phyloP scores from a whole-genome alignment of 192 early-diverging fungal genomes.

The Gigaspora rosea region DNA sequence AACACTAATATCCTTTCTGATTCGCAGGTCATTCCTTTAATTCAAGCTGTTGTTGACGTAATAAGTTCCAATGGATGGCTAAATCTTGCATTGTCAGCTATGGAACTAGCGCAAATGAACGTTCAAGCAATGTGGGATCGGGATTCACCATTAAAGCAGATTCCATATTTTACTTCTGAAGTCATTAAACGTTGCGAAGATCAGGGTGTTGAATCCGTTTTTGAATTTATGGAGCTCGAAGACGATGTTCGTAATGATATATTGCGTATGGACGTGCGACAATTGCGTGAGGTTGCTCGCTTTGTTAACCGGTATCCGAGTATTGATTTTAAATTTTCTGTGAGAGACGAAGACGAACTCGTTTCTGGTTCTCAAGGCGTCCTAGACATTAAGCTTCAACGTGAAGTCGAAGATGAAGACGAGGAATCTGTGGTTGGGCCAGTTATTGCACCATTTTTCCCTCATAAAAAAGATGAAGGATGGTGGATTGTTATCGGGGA shows the following conservation, averaged over 20 bases:
- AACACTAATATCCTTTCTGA: background rate
- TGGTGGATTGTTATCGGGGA: slow-evolving; percentile 99
- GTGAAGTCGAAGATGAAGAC: slow-evolving; percentile 76
- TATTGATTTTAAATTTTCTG: slow-evolving; percentile 76
- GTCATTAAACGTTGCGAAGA: slow-evolving; percentile 73
- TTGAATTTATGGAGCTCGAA: slow-evolving; percentile 93
- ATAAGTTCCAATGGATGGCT: slow-evolving; percentile 92
- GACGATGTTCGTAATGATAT: slow-evolving; percentile 75
- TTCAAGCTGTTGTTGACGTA: slow-evolving; percentile 95
- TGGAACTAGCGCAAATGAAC: slow-evolving; percentile 97
- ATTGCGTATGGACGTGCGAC: slow-evolving; percentile 62
- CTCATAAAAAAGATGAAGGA: slow-evolving; percentile 83
- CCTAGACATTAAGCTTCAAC: slow-evolving; percentile 74
- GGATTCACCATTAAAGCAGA: slow-evolving; percentile 87
- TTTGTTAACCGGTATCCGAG: slow-evolving; percentile 95
- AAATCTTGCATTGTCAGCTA: slow-evolving; percentile 82
- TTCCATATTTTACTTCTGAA: slow-evolving; percentile 80
- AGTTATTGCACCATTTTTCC: slow-evolving; percentile 93
- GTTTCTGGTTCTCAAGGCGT: slow-evolving; percentile 65
- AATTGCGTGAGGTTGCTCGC: slow-evolving; percentile 76
- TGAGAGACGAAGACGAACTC: slow-evolving; percentile 65
- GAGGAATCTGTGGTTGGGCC: slow-evolving; percentile 62
- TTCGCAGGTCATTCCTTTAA: slow-evolving; percentile 66
- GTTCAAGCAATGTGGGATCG: slow-evolving; percentile 97
- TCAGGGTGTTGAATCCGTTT: slow-evolving; percentile 80